Percentiles rank a stretch among this genome's conserved stretches.
These are phyloP conservation scores for Barnettozyma siamensis DNA, from an alignment of 805 yeast species.

Conservation along the genomic window DNA sequence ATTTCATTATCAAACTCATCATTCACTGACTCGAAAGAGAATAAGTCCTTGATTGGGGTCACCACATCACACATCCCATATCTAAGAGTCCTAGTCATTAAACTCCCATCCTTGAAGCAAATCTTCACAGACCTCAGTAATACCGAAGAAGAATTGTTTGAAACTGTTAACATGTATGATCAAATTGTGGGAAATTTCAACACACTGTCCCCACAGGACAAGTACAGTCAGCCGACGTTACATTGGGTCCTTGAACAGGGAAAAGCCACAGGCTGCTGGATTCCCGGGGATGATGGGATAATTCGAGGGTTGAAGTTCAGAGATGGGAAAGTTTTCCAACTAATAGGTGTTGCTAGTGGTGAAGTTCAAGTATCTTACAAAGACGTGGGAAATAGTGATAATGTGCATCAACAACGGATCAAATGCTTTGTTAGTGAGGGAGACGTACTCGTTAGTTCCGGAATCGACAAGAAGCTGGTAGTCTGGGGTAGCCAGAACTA, in stretches of 20 bases:
- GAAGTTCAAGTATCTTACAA: neutral
- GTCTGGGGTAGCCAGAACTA: conserved; percentile 24
- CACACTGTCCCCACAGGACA: conserved; percentile 63
- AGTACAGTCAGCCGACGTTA: conserved; percentile 48
- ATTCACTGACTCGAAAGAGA: conserved; percentile 2
- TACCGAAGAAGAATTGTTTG: conserved; percentile 3
- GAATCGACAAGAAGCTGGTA: conserved; percentile 37
- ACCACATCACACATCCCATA: conserved; percentile 78
- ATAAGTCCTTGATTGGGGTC: conserved; percentile 39
- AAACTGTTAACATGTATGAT: conserved; percentile 11
- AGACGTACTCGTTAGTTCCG: conserved; percentile 43
- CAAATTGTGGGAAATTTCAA: conserved; percentile 37
- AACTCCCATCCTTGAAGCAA: conserved; percentile 30
- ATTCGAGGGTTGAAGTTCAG: conserved; percentile 54
- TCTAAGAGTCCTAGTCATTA: conserved; percentile 57
- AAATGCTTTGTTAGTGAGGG: conserved; percentile 34
- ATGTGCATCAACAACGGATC: conserved; percentile 34
- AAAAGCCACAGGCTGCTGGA: conserved; percentile 52
- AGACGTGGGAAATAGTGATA: neutral
- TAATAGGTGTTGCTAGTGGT: neutral
- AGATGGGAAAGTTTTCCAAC: conserved; percentile 30
- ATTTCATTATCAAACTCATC: conserved; percentile 26
- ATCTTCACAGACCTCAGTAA: neutral
- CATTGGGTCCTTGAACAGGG: conserved; percentile 31
- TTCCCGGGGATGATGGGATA: conserved; percentile 63